Percentiles rank a stretch among this genome's conserved stretches.
Evolutionary conservation across 2,329 filamentous ascomycete genomes (phyloP).

Genomic region (Penicillium corylophilum): DNA sequence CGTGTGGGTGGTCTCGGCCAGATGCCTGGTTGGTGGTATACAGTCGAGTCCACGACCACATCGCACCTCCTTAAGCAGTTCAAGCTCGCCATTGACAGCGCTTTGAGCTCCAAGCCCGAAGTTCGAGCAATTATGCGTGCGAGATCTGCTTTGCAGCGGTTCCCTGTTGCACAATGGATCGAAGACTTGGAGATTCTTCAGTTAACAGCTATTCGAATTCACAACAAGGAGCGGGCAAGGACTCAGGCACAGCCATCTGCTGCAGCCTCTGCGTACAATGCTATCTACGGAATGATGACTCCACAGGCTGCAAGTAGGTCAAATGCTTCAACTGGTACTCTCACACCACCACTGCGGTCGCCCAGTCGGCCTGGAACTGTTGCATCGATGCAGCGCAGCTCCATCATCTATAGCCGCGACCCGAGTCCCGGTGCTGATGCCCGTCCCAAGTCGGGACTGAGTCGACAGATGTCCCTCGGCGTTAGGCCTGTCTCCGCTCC

Average conservation of each 20-base stretch:
- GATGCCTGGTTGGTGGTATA: conserved; percentile 72
- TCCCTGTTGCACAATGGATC: conserved; percentile 67
- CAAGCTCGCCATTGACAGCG: conserved; percentile 62
- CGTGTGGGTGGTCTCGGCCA: conserved; percentile 67
- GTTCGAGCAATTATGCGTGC: conserved; percentile 64
- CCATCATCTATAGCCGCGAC: conserved; percentile 41
- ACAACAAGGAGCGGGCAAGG: conserved; percentile 45
- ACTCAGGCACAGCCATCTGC: conserved; percentile 30
- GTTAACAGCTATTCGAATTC: conserved; percentile 58
- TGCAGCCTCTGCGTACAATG: conserved; percentile 44
- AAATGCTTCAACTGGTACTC: conserved; percentile 23
- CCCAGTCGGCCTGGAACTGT: conserved; percentile 36
- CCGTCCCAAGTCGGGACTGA: conserved; percentile 33
- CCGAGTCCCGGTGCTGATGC: conserved; percentile 33
- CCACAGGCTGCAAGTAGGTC: conserved; percentile 22
- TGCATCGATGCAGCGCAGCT: conserved; percentile 40
- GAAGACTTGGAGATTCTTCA: conserved; percentile 64
- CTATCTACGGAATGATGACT: conserved; percentile 40
- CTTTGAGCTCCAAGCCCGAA: conserved; percentile 57
- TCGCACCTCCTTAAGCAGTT: conserved; percentile 65
- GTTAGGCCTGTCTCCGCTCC: conserved; percentile 43
- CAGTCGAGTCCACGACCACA: conserved; percentile 64
- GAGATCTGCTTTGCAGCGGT: conserved; percentile 63
- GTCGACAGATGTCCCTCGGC: conserved; percentile 41
- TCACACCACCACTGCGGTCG: conserved; percentile 34